phyloP scores from a whole-genome alignment of 73 alveolate species.

The Diophrys sp. region DNA sequence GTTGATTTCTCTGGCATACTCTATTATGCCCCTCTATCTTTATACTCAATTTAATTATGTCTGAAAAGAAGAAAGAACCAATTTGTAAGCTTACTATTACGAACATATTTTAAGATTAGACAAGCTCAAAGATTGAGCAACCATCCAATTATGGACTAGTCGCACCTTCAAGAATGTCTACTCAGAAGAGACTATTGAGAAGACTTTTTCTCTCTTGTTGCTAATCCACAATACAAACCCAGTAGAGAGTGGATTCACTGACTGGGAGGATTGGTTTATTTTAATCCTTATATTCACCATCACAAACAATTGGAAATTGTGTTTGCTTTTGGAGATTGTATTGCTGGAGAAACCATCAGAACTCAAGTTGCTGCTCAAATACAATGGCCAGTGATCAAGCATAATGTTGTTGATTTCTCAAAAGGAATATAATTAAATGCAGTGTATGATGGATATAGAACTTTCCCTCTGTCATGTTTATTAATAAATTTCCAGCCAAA shows the following conservation, averaged over 20 bases:
- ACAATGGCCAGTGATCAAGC: constrained; percentile 63
- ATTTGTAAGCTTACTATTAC: constrained; percentile 49
- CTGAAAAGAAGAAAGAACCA: constrained; percentile 54
- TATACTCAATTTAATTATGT: too few relatives aligned
- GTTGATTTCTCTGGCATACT: too few relatives aligned
- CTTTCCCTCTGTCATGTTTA: constrained; percentile 73
- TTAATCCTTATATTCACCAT: constrained; percentile 63
- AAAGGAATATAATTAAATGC: constrained; percentile 55
- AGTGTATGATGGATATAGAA: constrained; percentile 66
- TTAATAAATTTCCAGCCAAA: too few relatives aligned
- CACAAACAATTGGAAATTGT: constrained; percentile 66
- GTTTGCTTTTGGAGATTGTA: constrained; percentile 81
- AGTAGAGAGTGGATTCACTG: constrained; percentile 58
- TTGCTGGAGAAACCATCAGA: constrained; percentile 55
- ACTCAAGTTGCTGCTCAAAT: constrained; percentile 77
- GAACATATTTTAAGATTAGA: constrained; percentile 43
- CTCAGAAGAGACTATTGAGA: constrained; percentile 31
- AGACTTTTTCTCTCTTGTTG: constrained; percentile 27
- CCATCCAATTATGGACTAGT: constrained; percentile 50
- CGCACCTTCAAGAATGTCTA: constrained; percentile 41
- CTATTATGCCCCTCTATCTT: constrained; percentile 45
- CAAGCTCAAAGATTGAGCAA: constrained; percentile 28
- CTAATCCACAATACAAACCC: constrained; percentile 65
- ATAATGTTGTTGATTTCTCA: constrained; percentile 44
- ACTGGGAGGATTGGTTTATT: constrained; percentile 70